Conservation (phyloP, 2,329 filamentous ascomycete genomes). For the Trichoderma sp. region DNA sequence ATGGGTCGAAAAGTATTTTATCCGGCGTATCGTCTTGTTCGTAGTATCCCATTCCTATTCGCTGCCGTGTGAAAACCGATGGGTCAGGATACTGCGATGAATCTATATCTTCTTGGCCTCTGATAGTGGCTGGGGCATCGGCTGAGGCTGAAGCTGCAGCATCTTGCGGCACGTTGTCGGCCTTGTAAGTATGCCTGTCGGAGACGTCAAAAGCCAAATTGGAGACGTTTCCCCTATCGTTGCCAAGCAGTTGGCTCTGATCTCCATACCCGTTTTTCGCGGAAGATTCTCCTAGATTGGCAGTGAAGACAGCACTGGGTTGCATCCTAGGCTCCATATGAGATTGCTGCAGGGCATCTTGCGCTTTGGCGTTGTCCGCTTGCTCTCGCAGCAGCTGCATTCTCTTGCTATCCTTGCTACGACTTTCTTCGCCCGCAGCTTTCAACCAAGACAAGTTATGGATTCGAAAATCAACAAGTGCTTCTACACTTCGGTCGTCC, state of each 20-base stretch:
- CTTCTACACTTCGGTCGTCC: conserved; percentile 87
- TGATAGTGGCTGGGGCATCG: conserved; percentile 27
- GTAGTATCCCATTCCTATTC: conserved; percentile 65
- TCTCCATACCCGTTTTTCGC: conserved; percentile 38
- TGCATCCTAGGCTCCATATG: conserved; percentile 35
- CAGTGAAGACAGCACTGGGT: conserved; percentile 21
- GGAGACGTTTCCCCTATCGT: conserved; percentile 28
- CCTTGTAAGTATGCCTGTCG: conserved; percentile 29
- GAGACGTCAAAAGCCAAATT: conserved; percentile 19
- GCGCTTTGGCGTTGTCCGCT: conserved; percentile 61
- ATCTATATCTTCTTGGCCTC: conserved; percentile 39
- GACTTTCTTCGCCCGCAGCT: conserved; percentile 60
- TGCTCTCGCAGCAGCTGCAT: conserved; percentile 61
- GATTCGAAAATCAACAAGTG: conserved; percentile 84
- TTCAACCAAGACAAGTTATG: conserved; percentile 87
- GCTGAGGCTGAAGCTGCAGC: conserved; percentile 11
- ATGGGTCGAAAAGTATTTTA: conserved; percentile 63
- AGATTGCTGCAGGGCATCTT: conserved; percentile 45
- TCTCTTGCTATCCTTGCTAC: conserved; percentile 59
- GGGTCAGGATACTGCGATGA: conserved; percentile 54
- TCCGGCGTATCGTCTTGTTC: conserved; percentile 61
- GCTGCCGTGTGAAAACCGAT: conserved; percentile 50
- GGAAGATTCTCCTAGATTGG: background rate
- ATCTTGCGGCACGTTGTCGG: conserved; percentile 13
- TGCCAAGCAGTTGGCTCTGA: conserved; percentile 41